These are phyloP conservation scores for Brassica cretica DNA, from an alignment of 345 rosid species.

Conservation along the genomic window DNA sequence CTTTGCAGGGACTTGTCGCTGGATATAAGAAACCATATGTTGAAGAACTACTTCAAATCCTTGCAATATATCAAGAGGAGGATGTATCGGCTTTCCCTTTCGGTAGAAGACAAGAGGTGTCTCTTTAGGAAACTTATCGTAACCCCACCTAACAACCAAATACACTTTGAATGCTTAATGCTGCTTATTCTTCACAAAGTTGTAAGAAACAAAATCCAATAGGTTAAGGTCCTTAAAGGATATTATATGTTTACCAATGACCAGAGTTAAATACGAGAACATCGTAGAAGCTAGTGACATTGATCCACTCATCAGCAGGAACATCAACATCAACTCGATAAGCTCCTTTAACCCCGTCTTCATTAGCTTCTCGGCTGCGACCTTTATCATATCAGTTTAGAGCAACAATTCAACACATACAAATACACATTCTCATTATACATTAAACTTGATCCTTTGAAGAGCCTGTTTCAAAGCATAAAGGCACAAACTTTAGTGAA, in stretches of 20 bases:
- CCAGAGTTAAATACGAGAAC: conserved; percentile 88
- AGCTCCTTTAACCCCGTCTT: conserved; percentile 52
- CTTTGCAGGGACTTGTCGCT: conserved; percentile 55
- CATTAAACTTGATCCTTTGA: not conserved
- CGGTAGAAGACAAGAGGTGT: conserved; percentile 78
- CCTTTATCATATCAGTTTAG: conserved; percentile 66
- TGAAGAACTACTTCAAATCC: conserved; percentile 78
- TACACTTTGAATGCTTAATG: not conserved
- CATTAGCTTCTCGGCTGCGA: conserved; percentile 60
- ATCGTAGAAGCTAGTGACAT: conserved; percentile 65
- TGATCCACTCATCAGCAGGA: conserved; percentile 85
- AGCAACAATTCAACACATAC: conserved; percentile 28
- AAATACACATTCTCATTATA: not conserved
- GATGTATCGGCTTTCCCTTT: conserved; percentile 65
- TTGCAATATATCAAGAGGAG: conserved; percentile 65
- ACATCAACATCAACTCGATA: conserved; percentile 85
- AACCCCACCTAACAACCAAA: conserved; percentile 73
- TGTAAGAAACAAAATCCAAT: not conserved
- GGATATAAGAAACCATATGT: conserved; percentile 66
- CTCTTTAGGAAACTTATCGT: conserved; percentile 86
- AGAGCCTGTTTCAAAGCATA: not conserved
- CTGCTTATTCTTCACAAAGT: conserved; percentile 7
- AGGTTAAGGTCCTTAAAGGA: not conserved
- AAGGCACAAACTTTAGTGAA: not conserved
- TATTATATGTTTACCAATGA: conserved; percentile 62